These are phyloP conservation scores for Neonectria hederae DNA, from an alignment of 2,329 filamentous ascomycete species.

Conservation along the genomic window DNA sequence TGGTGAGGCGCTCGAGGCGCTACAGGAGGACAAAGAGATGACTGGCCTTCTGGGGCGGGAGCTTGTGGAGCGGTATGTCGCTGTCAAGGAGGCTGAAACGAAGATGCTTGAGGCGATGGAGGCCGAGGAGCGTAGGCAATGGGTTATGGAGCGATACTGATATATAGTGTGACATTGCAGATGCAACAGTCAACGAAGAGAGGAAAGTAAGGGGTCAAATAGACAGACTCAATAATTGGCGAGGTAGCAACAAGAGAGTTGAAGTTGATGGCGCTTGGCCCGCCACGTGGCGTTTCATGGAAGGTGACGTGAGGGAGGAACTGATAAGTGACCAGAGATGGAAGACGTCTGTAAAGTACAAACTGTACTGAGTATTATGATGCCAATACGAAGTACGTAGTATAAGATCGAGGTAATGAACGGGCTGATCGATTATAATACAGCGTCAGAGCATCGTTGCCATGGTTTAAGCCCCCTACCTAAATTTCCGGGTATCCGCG, in stretches of 20 bases:
- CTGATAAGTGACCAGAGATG: neutral
- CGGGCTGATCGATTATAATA: neutral
- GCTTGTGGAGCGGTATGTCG: constrained; percentile 65
- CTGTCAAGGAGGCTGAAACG: constrained; percentile 68
- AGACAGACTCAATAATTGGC: neutral
- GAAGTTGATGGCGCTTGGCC: neutral
- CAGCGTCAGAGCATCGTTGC: neutral
- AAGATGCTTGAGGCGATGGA: constrained; percentile 54
- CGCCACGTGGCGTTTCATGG: neutral
- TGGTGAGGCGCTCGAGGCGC: constrained; percentile 61
- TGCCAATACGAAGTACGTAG: neutral
- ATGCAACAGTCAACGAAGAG: neutral
- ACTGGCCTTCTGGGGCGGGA: constrained; percentile 56
- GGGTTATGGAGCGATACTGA: constrained; percentile 72
- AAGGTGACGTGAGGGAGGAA: neutral
- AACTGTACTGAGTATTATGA: neutral
- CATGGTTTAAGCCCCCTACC: neutral
- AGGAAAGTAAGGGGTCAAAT: neutral
- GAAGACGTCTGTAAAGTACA: neutral
- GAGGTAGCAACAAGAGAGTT: neutral
- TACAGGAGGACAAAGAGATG: constrained; percentile 60
- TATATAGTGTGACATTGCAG: neutral
- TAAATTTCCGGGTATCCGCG: neutral
- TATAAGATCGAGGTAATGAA: neutral
- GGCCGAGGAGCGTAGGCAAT: constrained; percentile 58